Evolutionary conservation across 148 eudicot genomes (phyloP), one percentile per base, ranked within the genome.

Genomic region (Vaccinium macrocarpon): DNA sequence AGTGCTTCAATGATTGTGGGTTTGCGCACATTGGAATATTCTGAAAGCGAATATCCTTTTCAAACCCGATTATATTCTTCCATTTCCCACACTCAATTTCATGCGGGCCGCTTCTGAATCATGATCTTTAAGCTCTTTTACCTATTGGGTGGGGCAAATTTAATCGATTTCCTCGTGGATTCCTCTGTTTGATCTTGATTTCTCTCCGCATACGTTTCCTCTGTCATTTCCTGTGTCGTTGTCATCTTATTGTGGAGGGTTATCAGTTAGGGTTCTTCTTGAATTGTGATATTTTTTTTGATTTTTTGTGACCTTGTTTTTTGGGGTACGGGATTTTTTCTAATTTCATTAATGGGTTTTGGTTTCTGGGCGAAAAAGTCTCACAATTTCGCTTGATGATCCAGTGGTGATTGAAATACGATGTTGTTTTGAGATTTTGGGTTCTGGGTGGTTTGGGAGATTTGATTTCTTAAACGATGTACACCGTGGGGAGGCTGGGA

Each of bases 401-500:
- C 79, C 57, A 80, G 53, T 80, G 42, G 62, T 49, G 75, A 14
- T 66, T 72, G 32, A 50, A 21, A 49, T 18, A 49, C 7, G 76
- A 59, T 76, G 74, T 71, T 68, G 57, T 18, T 83, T 75, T 83
- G 80, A 81, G 78, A 53, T 75, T 79, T 80, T 77, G 84, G 66
- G 85, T n/a, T 50, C 59, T 74, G 86, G 72, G 82, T 53, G 50
- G 29, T 25, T 50, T 32, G 48, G 21, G 81, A 68, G 29, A 25
- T 77, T 32, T 32, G 42, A 56, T 86, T 85, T 87, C 74, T 51
- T 18, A 46, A 76, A 90, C 70, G 87, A 97, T 97, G 97, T 92
- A 89, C 88, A 94, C 98, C 78, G 97, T 93, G 84, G 97, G 93
- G 90, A 91, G 88, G 88, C 61, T 97, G 84, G 95, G 98, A 14